phyloP scores from a whole-genome alignment of 148 eudicot species.

The Gaultheria prostrata region DNA sequence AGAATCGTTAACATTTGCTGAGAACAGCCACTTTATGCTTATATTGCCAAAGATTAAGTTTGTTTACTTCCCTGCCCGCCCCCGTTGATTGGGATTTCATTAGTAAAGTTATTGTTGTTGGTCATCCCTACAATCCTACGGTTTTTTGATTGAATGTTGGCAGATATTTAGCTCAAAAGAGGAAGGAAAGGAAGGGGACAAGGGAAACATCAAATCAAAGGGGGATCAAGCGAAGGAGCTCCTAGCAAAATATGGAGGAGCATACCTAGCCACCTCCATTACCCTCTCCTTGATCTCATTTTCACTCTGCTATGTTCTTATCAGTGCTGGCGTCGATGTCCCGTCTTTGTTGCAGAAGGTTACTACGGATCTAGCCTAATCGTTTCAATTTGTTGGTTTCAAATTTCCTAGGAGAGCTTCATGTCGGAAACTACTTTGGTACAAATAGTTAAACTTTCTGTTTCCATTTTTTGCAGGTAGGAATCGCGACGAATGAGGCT shows the following conservation, averaged over 20 bases:
- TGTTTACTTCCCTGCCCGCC: too few species aligned
- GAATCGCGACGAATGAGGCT: constrained; percentile 65
- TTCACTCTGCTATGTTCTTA: constrained; percentile 68
- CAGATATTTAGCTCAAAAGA: constrained; percentile 89
- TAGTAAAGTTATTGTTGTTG: too few species aligned
- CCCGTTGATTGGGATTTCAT: too few species aligned
- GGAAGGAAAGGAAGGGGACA: constrained; percentile 32
- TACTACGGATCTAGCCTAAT: not conserved
- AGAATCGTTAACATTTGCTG: too few species aligned
- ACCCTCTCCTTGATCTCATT: constrained; percentile 90
- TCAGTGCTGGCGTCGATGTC: constrained; percentile 82
- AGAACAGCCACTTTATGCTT: too few species aligned
- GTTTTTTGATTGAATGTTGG: constrained; percentile 3
- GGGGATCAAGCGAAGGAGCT: constrained; percentile 87
- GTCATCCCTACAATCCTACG: too few species aligned
- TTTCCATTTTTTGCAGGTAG: constrained; percentile 46
- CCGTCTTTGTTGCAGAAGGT: constrained; percentile 80
- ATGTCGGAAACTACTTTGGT: not conserved
- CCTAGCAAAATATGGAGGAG: constrained; percentile 87
- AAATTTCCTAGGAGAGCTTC: not conserved
- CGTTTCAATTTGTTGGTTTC: not conserved
- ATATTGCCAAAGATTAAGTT: too few species aligned
- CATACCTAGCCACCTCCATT: constrained; percentile 84
- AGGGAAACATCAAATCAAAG: constrained; percentile 56
- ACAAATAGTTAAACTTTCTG: not conserved